Evolutionary conservation across 164 flowering plant genomes (phyloP).

Genomic region (Liquidambar formosana): DNA sequence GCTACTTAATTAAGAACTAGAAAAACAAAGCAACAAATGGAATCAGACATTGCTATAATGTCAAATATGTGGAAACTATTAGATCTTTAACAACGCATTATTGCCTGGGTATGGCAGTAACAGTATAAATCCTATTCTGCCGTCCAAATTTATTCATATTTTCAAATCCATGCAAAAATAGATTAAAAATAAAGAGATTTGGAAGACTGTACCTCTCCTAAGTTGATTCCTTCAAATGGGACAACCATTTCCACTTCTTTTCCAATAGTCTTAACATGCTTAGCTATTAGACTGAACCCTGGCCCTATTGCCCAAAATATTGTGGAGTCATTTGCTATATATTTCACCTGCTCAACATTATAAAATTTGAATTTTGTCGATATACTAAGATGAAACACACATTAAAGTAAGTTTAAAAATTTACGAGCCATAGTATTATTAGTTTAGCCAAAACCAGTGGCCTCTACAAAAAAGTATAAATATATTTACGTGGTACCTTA

Average conservation of each 20-base stretch:
- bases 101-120: too few relatives aligned
- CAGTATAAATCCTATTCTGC: too few relatives aligned
- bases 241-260: conserved; percentile 79
- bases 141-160: too few relatives aligned
- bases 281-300: conserved; percentile 56
- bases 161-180: too few relatives aligned
- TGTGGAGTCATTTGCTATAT: conserved; percentile 79
- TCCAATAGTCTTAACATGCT: conserved; percentile 65
- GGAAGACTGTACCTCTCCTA: conserved; percentile 63
- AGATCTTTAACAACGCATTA: too few relatives aligned
- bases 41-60: too few relatives aligned
- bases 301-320: conserved; percentile 90
- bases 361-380: neutral
- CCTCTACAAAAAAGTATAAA: too few relatives aligned
- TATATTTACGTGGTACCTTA: conserved; percentile 51
- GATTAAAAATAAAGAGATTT: neutral
- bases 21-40: too few relatives aligned
- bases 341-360: conserved; percentile 59
- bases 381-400: too few relatives aligned
- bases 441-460: too few relatives aligned
- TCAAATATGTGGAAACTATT: too few relatives aligned
- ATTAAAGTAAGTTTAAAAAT: neutral
- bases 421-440: neutral
- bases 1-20: too few relatives aligned
- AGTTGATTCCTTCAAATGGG: conserved; percentile 75